Percentiles rank a stretch among this genome's conserved stretches.
Conservation (phyloP, 164 flowering plant species). For the Houttuynia cordata region DNA sequence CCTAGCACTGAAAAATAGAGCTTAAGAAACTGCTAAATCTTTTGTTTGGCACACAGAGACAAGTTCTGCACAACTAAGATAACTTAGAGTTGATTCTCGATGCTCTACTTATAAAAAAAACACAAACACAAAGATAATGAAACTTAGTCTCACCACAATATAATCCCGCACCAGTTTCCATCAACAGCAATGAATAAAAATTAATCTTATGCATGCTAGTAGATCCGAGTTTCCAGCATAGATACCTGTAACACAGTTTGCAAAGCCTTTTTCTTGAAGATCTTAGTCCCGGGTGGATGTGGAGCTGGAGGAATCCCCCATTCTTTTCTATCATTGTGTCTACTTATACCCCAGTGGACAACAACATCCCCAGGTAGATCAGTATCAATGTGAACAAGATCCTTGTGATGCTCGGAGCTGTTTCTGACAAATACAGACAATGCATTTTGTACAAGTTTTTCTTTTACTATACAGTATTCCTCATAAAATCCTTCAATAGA, state of each 20-base stretch:
- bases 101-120: no score
- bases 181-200: no score
- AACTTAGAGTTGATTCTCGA: no score
- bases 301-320: conserved; percentile 83
- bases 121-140: no score
- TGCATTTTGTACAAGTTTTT: conserved; percentile 29
- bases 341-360: conserved; percentile 92
- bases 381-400: conserved; percentile 54
- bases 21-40: no score
- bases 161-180: no score
- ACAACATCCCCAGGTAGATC: conserved; percentile 76
- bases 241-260: conserved; percentile 69
- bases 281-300: conserved; percentile 53
- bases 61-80: no score
- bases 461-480: conserved; percentile 50
- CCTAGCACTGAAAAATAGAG: no score
- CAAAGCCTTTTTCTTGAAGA: conserved; percentile 73
- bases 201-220: not conserved
- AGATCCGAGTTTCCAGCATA: not conserved
- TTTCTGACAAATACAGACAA: conserved; percentile 47
- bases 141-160: no score
- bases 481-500: conserved; percentile 58
- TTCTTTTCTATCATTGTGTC: conserved; percentile 27
- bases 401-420: conserved; percentile 39
- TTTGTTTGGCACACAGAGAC: no score